These are phyloP conservation scores for Nicotiana tabacum DNA, from an alignment of 257 asterid genomes.

Conservation along the genomic window DNA sequence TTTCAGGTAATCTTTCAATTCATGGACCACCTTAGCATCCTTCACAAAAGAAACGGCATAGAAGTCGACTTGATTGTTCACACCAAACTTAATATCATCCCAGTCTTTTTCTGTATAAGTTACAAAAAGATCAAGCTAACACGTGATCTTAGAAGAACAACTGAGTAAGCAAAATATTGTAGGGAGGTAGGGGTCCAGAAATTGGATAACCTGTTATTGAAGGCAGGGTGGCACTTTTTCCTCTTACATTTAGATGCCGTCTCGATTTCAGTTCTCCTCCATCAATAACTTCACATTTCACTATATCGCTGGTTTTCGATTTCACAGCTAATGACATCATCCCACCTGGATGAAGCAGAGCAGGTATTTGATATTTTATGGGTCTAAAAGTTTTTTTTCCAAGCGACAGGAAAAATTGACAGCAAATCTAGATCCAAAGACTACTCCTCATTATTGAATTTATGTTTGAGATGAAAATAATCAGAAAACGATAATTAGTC, in stretches of 20 bases:
- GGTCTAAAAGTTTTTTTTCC: background rate
- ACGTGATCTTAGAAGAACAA: constrained; percentile 4
- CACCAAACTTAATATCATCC: constrained; percentile 98
- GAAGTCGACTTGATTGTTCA: constrained; percentile 90
- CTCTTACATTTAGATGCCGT: constrained; percentile 93
- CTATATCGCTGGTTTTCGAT: constrained; percentile 66
- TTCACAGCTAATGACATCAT: constrained; percentile 94
- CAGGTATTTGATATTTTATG: background rate
- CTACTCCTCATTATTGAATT: background rate
- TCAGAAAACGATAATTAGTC: background rate
- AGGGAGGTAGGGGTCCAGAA: constrained; percentile 1
- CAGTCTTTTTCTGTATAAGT: constrained; percentile 74
- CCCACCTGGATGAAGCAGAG: constrained; percentile 52
- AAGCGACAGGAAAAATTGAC: background rate
- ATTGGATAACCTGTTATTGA: constrained; percentile 75
- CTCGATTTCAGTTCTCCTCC: constrained; percentile 98
- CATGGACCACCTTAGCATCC: constrained; percentile 90
- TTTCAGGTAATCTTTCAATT: constrained; percentile 78
- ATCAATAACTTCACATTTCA: constrained; percentile 78
- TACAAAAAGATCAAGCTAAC: constrained; percentile 2
- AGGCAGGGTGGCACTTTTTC: constrained; percentile 96
- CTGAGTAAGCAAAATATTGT: background rate
- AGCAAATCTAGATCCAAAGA: background rate
- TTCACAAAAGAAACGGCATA: constrained; percentile 98
- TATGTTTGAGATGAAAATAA: background rate